Conservation (phyloP, 495 filamentous ascomycete genomes). For the Penicillium riverlandense region DNA sequence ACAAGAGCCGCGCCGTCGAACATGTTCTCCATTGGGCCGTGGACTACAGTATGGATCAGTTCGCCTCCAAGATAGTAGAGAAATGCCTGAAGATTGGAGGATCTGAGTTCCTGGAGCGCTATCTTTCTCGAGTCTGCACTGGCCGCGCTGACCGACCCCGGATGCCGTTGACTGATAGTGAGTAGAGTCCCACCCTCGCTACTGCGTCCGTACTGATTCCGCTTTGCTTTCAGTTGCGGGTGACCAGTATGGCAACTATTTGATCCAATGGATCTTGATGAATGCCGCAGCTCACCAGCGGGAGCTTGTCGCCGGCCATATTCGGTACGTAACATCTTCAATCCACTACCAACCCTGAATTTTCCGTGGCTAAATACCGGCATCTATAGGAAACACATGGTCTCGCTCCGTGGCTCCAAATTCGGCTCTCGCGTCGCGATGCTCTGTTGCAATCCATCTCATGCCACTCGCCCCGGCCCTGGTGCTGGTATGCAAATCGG, state of each 20-base stretch:
- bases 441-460: conserved; percentile 93
- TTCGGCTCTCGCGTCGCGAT: conserved; percentile 97
- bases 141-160: conserved; percentile 84
- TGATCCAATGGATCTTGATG: conserved; percentile 93
- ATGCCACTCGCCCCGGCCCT: conserved; percentile 77
- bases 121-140: conserved; percentile 89
- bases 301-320: conserved; percentile 86
- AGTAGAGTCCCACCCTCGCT: conserved; percentile 16
- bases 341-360: neutral
- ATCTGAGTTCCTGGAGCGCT: conserved; percentile 82
- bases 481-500: conserved; percentile 58
- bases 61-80: conserved; percentile 97
- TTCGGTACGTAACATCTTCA: conserved; percentile 46
- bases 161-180: conserved; percentile 94
- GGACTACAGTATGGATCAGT: conserved; percentile 99
- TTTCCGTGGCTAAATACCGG: neutral
- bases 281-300: conserved; percentile 80
- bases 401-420: conserved; percentile 95
- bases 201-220: neutral
- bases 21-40: conserved; percentile 87
- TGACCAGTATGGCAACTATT: conserved; percentile 97
- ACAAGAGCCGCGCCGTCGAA: conserved; percentile 88
- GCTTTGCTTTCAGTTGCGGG: conserved; percentile 62
- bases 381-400: conserved; percentile 80
- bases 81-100: conserved; percentile 98